Conservation (phyloP, 805 yeast genomes). For the Candida silvatica region DNA sequence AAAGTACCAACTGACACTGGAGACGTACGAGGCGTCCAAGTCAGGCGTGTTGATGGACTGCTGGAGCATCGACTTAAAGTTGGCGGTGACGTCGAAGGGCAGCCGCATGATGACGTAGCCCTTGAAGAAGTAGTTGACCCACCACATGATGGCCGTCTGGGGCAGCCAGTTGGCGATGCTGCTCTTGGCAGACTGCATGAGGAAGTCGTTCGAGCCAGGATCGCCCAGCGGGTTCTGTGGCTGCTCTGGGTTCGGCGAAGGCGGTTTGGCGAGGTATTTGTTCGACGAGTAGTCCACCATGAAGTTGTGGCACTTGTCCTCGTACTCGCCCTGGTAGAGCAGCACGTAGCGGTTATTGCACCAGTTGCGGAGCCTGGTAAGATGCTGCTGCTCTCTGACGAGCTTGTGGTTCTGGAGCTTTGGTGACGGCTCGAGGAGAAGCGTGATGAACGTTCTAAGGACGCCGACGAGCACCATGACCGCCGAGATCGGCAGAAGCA, state of each 20-base stretch:
- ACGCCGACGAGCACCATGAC: conserved; percentile 88
- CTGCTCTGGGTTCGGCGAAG: conserved; percentile 26
- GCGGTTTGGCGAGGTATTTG: conserved; percentile 43
- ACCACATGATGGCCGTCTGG: conserved; percentile 90
- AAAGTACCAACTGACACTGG: conserved; percentile 93
- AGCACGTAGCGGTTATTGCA: conserved; percentile 17
- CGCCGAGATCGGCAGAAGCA: conserved; percentile 75
- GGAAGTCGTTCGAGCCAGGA: conserved; percentile 59
- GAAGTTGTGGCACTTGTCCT: conserved; percentile 31
- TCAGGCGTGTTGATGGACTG: conserved; percentile 78
- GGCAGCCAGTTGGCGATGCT: conserved; percentile 82
- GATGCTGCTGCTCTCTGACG: conserved; percentile 54
- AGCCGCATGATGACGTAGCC: conserved; percentile 82
- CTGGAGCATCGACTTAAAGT: conserved; percentile 90
- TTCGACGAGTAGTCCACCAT: conserved; percentile 22
- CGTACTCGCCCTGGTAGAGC: conserved; percentile 38
- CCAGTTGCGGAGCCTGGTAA: conserved; percentile 52
- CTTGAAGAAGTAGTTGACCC: conserved; percentile 90
- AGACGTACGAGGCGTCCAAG: conserved; percentile 85
- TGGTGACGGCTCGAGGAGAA: conserved; percentile 49
- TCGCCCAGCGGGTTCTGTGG: conserved; percentile 61
- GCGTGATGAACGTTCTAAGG: conserved; percentile 59
- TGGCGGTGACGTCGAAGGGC: conserved; percentile 85
- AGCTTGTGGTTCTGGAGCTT: conserved; percentile 43
- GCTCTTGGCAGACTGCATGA: conserved; percentile 71